phyloP scores from a whole-genome alignment of 2,329 filamentous ascomycete species.

The Penicillium brasilianum region DNA sequence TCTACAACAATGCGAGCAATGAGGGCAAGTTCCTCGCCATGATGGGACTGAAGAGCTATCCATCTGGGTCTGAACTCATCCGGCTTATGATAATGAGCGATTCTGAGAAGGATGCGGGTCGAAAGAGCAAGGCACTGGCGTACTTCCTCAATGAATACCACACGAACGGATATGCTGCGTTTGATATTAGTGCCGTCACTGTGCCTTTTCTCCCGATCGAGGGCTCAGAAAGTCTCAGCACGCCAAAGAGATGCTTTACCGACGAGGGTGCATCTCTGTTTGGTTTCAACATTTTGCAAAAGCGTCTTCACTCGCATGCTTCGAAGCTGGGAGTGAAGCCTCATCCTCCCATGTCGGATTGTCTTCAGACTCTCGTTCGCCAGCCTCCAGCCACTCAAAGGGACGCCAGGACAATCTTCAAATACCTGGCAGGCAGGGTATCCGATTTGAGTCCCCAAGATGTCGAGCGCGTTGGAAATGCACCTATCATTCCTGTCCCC shows the following conservation, averaged over 20 bases:
- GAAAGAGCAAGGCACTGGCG: constrained; percentile 72
- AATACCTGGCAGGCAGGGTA: constrained; percentile 80
- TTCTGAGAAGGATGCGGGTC: constrained; percentile 55
- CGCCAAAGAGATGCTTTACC: constrained; percentile 78
- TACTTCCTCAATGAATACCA: constrained; percentile 85
- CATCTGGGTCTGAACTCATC: constrained; percentile 74
- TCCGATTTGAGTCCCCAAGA: constrained; percentile 71
- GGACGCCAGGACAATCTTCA: constrained; percentile 74
- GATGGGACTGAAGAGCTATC: constrained; percentile 75
- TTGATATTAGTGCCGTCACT: constrained; percentile 61
- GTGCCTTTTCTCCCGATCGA: constrained; percentile 75
- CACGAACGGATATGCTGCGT: constrained; percentile 73
- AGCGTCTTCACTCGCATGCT: constrained; percentile 79
- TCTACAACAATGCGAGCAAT: constrained; percentile 65
- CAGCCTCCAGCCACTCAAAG: constrained; percentile 70
- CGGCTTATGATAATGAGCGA: constrained; percentile 72
- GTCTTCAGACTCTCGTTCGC: constrained; percentile 72
- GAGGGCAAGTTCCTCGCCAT: constrained; percentile 76
- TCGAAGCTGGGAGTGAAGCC: constrained; percentile 82
- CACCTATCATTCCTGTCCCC: constrained; percentile 73
- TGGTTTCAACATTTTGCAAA: constrained; percentile 77
- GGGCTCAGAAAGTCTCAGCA: constrained; percentile 66
- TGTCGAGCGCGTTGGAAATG: constrained; percentile 64
- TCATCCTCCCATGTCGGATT: constrained; percentile 79
- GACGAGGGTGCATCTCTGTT: constrained; percentile 77